Evolutionary conservation across 192 early-diverging fungal species (phyloP).

Genomic region (Phlyctochytrium bullatum): DNA sequence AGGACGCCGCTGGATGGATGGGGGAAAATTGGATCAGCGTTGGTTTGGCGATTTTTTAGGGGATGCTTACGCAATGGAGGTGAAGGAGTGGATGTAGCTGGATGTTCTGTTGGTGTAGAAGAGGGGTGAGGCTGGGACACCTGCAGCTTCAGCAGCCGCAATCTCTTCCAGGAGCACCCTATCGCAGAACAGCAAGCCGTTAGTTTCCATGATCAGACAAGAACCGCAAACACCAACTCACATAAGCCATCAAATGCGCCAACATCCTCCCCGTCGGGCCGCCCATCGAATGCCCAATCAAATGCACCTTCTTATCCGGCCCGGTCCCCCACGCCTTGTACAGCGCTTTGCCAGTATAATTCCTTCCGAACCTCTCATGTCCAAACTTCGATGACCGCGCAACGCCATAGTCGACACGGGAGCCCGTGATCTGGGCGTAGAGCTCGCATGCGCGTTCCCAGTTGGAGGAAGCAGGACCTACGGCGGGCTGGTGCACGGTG

Average conservation of each 20-base stretch:
- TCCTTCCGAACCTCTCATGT: slow-evolving; percentile 14
- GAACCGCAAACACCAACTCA: neutral
- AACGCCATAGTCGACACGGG: slow-evolving; percentile 22
- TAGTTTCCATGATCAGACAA: neutral
- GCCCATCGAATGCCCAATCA: slow-evolving; percentile 22
- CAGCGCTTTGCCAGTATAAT: slow-evolving; percentile 21
- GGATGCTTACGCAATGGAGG: neutral
- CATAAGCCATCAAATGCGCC: slow-evolving; percentile 2
- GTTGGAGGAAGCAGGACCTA: slow-evolving; percentile 4
- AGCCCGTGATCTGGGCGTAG: slow-evolving; percentile 27
- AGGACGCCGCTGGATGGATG: too few species aligned
- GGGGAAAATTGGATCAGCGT: too few species aligned
- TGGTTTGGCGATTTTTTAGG: neutral
- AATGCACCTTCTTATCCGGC: slow-evolving; percentile 14
- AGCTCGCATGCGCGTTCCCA: slow-evolving; percentile 35
- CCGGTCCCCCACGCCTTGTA: slow-evolving; percentile 1
- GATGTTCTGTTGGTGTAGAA: slow-evolving; percentile 22
- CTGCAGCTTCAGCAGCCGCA: too few species aligned
- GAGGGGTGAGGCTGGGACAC: slow-evolving; percentile 10
- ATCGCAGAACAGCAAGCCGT: too few species aligned
- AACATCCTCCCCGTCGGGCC: slow-evolving; percentile 23
- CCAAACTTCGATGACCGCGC: slow-evolving; percentile 13
- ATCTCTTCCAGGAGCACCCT: too few species aligned
- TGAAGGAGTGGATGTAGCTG: slow-evolving; percentile 5
- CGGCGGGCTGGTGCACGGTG: neutral